These are phyloP conservation scores for Penicillium sp. DNA, from an alignment of 2,329 filamentous ascomycete species.

Conservation along the genomic window DNA sequence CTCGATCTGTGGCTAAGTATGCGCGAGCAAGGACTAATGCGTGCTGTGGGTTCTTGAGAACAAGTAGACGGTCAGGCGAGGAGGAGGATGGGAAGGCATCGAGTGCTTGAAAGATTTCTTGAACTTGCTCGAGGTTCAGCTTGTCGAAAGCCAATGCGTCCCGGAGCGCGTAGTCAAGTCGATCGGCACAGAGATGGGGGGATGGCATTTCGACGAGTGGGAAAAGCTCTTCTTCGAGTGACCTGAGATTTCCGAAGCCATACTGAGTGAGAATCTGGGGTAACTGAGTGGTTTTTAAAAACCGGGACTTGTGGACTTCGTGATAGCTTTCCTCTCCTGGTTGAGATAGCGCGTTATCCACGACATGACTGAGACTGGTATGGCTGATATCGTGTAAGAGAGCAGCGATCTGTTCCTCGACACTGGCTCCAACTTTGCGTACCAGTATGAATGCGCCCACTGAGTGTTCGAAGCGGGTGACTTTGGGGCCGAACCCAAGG, in stretches of 20 bases:
- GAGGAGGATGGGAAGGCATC: constrained; percentile 34
- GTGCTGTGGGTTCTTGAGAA: constrained; percentile 32
- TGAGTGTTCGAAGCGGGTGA: constrained; percentile 48
- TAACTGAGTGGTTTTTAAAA: constrained; percentile 37
- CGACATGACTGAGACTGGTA: constrained; percentile 47
- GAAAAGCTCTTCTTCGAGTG: constrained; percentile 44
- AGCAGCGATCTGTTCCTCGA: constrained; percentile 45
- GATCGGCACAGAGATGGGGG: constrained; percentile 46
- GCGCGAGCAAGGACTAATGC: constrained; percentile 38
- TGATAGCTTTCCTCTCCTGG: constrained; percentile 46
- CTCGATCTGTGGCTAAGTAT: constrained; percentile 40
- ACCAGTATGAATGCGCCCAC: constrained; percentile 46
- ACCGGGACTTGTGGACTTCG: constrained; percentile 46
- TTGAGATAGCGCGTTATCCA: constrained; percentile 43
- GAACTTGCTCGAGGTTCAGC: constrained; percentile 35
- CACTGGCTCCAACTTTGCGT: constrained; percentile 37
- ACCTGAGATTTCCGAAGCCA: constrained; percentile 32
- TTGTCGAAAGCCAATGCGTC: constrained; percentile 40
- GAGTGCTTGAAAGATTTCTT: constrained; percentile 30
- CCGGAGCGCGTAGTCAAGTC: constrained; percentile 46
- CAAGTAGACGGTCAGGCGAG: constrained; percentile 34
- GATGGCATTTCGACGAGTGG: constrained; percentile 44
- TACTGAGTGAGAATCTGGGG: constrained; percentile 39
- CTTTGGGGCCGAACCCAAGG: constrained; percentile 37
- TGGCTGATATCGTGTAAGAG: constrained; percentile 48